Base-by-base conservation (phyloP, 495 filamentous ascomycete genomes). In the Thermothielavioides terrestris region DNA sequence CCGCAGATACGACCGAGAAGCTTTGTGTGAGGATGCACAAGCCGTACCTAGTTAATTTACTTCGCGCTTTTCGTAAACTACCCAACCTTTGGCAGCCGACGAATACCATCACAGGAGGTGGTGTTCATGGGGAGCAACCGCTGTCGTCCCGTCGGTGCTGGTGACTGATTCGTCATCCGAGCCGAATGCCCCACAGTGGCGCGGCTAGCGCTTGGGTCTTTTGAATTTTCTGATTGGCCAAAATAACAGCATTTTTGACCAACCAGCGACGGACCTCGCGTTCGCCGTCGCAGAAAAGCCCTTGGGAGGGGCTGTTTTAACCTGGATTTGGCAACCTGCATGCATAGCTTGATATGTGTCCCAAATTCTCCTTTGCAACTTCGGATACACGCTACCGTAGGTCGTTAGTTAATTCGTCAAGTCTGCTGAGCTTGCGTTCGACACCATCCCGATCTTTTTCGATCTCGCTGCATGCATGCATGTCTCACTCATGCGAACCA, bases 171-270 rank as follows among this genome's bases (percentile, higher is more conserved):
- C 47, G 60, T 50, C 46, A 21, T 25, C 46, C 10, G 41, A 23
- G 25, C 23, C 4, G 23, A 25, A 50, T 20, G 46, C 21, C 55
- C 42, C 52, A 44, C 52, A 44, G 23, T 42, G 7, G 22, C 26
- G 39, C 21, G 25, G 17, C 31, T 22, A 17, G 8, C n/a, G n/a
- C n/a, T n/a, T n/a, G 21, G 21, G 17, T 11, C 32, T 14, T 40
- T n/a, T 50, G 42, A 30, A 53, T 59, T 58, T 50, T 58, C 40
- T 60, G 43, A 65, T 65, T 65, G 52, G 62, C 22, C 48, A 12
- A 51, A 40, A 42, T 50, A 28, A 35, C 30, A 42, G 8, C 17
- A 56, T 65, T 58, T 60, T 12, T 23, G 22, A 12, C 62, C 52
- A 65, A 62, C 57, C 38, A 52, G 0, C 14, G 17, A 23, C 27